Conservation (phyloP, 495 filamentous ascomycete species). For the Chlorociboria aeruginascens region DNA sequence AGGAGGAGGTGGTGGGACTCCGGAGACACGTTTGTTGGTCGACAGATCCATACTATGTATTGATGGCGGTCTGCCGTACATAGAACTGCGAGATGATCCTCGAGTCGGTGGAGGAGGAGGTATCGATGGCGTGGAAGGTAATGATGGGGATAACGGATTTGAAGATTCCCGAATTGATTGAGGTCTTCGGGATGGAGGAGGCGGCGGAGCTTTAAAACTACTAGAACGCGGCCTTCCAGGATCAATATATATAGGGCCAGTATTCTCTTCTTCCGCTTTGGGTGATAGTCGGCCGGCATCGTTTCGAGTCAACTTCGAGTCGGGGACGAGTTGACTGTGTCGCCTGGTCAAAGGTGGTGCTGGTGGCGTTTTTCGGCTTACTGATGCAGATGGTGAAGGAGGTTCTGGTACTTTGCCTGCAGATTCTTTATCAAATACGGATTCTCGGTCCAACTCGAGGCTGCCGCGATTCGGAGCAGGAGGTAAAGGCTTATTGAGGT, state of each 20-base stretch:
- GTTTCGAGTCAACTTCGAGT: conserved; percentile 11
- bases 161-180: conserved; percentile 1
- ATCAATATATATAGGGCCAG: not conserved
- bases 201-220: conserved; percentile 12
- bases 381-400: conserved; percentile 14
- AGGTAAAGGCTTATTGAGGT: conserved; percentile 21
- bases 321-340: conserved; percentile 15
- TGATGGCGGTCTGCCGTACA: conserved; percentile 9
- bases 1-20: conserved; percentile 17
- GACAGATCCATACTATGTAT: conserved; percentile 14
- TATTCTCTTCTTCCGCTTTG: conserved; percentile 15
- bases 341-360: conserved; percentile 13
- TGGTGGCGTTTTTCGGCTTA: conserved; percentile 14
- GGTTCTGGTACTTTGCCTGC: conserved; percentile 20
- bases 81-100: conserved; percentile 1
- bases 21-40: conserved; percentile 12
- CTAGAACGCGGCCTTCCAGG: conserved; percentile 5
- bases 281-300: conserved; percentile 13
- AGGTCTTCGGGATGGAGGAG: conserved; percentile 14
- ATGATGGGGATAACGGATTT: not conserved
- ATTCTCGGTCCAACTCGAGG: conserved; percentile 18
- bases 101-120: conserved; percentile 15
- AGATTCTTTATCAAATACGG: conserved; percentile 19
- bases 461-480: conserved; percentile 13
- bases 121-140: not conserved